These are phyloP conservation scores for Coriaria nepalensis DNA, from an alignment of 306 rosid species.

Conservation along the genomic window DNA sequence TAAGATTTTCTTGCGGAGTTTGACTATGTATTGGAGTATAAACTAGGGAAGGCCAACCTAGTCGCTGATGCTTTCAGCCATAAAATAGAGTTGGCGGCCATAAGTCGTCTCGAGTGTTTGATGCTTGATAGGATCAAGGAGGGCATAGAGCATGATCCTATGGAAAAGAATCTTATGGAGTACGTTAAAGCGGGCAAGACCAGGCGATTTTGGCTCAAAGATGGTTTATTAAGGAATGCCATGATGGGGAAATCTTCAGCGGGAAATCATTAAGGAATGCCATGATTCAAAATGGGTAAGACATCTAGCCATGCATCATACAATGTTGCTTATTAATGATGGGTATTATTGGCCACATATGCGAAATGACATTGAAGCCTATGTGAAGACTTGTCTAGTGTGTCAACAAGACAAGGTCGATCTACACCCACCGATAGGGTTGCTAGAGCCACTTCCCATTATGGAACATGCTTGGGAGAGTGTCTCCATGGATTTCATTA, in stretches of 20 bases:
- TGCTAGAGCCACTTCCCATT: neutral
- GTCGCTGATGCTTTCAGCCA: neutral
- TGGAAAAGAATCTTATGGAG: neutral
- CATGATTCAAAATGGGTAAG: too few relatives aligned
- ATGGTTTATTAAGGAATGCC: neutral
- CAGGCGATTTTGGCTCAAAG: neutral
- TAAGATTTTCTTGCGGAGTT: neutral
- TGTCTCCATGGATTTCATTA: constrained; percentile 3
- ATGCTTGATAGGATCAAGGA: neutral
- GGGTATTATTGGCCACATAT: neutral
- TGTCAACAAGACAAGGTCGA: neutral
- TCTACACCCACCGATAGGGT: neutral
- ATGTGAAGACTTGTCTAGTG: neutral
- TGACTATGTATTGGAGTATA: neutral
- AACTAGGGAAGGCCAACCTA: neutral
- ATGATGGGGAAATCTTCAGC: neutral
- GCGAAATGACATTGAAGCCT: neutral
- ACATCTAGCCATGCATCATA: too few relatives aligned
- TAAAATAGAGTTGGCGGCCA: neutral
- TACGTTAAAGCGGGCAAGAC: neutral
- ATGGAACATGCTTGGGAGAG: neutral
- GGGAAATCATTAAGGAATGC: too few relatives aligned
- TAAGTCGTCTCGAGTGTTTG: too few relatives aligned
- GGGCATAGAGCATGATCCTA: neutral
- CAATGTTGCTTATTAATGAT: too few relatives aligned